These are phyloP conservation scores for Tuber aestivum DNA, from an alignment of 495 filamentous ascomycete species.

Conservation along the genomic window DNA sequence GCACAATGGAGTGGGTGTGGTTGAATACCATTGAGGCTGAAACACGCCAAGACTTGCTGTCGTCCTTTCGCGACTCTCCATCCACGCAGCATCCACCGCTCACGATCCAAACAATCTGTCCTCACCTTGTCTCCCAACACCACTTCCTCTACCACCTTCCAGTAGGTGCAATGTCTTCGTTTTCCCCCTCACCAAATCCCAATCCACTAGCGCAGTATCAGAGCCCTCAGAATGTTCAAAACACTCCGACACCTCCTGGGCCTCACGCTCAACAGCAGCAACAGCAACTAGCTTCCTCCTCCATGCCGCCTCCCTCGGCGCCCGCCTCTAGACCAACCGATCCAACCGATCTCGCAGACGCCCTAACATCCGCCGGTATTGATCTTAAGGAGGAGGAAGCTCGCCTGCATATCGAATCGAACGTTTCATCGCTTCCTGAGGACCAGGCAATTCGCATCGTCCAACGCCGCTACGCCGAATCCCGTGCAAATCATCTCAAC, in stretches of 20 bases:
- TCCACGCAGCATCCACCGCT: neutral
- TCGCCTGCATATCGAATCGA: constrained; percentile 32
- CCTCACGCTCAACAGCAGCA: constrained; percentile 12
- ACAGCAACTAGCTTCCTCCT: constrained; percentile 29
- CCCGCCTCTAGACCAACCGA: constrained; percentile 41
- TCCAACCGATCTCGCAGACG: constrained; percentile 41
- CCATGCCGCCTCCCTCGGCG: constrained; percentile 34
- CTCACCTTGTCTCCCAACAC: neutral
- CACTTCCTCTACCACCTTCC: neutral
- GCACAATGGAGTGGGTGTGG: neutral
- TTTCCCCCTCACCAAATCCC: neutral
- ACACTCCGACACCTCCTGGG: neutral
- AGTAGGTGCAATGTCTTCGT: constrained; percentile 1
- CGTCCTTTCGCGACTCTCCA: neutral
- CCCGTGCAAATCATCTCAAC: constrained; percentile 34
- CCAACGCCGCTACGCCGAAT: constrained; percentile 31
- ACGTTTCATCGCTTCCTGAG: constrained; percentile 13
- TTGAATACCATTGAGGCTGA: neutral
- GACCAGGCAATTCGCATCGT: constrained; percentile 32
- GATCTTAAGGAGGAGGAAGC: constrained; percentile 43
- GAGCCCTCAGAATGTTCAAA: constrained; percentile 2
- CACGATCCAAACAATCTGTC: neutral
- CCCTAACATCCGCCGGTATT: constrained; percentile 42
- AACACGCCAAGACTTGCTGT: neutral
- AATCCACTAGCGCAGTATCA: constrained; percentile 1